Percentiles rank a stretch among this genome's conserved stretches.
Conservation (phyloP, 176 grass and related monocot species). For the Paspalum vaginatum region DNA sequence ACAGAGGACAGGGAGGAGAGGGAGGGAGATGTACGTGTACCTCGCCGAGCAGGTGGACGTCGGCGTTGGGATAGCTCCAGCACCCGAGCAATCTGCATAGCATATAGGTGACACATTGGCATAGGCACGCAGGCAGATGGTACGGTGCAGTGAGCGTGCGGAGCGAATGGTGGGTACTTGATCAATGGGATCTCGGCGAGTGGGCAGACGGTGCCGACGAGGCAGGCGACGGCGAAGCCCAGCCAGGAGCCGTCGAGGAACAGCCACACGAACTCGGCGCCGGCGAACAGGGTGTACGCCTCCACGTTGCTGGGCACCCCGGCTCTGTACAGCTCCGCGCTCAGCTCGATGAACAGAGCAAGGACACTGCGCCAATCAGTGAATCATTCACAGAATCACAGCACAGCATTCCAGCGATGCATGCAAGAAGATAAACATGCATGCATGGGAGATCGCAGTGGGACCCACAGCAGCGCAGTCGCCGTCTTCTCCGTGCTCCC, state of each 20-base stretch:
- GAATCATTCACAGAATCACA: neutral
- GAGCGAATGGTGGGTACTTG: constrained; percentile 43
- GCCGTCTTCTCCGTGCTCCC: constrained; percentile 58
- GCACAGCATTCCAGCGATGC: neutral
- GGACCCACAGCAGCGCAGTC: constrained; percentile 58
- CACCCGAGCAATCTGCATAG: constrained; percentile 61
- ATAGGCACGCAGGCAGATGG: neutral
- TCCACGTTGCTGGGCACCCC: constrained; percentile 66
- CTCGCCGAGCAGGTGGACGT: constrained; percentile 74
- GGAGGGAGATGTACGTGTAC: constrained; percentile 56
- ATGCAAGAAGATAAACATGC: neutral
- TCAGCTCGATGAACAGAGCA: constrained; percentile 76
- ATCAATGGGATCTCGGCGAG: constrained; percentile 84
- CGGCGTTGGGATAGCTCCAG: constrained; percentile 90
- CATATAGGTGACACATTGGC: neutral
- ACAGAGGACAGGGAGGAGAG: neutral
- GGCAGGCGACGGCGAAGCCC: constrained; percentile 84
- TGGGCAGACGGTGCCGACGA: constrained; percentile 74
- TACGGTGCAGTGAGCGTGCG: too few species aligned
- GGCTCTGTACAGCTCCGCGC: constrained; percentile 83
- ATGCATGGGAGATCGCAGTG: neutral
- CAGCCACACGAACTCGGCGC: constrained; percentile 74
- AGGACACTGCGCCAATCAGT: constrained; percentile 48
- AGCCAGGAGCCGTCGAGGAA: constrained; percentile 80
- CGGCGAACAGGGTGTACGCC: constrained; percentile 67